Percentiles rank a stretch among this genome's conserved stretches.
These are phyloP conservation scores for Parathielavia appendiculata DNA, from an alignment of 495 filamentous ascomycete species.

Conservation along the genomic window DNA sequence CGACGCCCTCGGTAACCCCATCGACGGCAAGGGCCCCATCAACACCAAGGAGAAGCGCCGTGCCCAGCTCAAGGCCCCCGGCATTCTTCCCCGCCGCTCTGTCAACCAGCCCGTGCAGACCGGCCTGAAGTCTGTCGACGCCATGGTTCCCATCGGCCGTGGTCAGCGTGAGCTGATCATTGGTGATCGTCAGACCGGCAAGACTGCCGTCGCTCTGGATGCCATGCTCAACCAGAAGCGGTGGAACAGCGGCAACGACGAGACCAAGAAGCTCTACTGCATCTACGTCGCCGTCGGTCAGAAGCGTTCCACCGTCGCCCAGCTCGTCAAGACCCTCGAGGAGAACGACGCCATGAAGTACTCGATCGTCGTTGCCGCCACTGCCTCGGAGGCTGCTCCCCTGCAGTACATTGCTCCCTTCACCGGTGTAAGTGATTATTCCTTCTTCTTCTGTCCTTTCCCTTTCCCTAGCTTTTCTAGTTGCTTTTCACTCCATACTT, in stretches of 20 bases:
- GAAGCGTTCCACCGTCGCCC: constrained; percentile 98
- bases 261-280: constrained; percentile 98
- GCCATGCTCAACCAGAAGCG: constrained; percentile 98
- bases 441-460: neutral
- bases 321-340: constrained; percentile 98
- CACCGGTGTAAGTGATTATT: constrained; percentile 44
- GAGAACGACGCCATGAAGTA: constrained; percentile 99
- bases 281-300: constrained; percentile 98
- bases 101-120: constrained; percentile 99
- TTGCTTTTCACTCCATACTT: neutral
- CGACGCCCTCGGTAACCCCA: constrained; percentile 96
- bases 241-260: constrained; percentile 86
- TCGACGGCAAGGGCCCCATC: constrained; percentile 97
- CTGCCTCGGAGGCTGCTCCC: constrained; percentile 90
- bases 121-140: constrained; percentile 97
- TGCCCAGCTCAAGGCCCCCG: constrained; percentile 97
- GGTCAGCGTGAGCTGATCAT: constrained; percentile 99
- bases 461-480: neutral
- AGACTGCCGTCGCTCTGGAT: constrained; percentile 98
- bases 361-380: constrained; percentile 89
- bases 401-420: constrained; percentile 96
- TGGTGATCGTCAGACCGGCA: constrained; percentile 99
- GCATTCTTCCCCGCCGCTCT: constrained; percentile 92
- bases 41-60: constrained; percentile 87
- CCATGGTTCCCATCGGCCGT: constrained; percentile 99